Evolutionary conservation across 257 asterid genomes (phyloP), one percentile per base, ranked within the genome.

Genomic region (Nicotiana knightiana): DNA sequence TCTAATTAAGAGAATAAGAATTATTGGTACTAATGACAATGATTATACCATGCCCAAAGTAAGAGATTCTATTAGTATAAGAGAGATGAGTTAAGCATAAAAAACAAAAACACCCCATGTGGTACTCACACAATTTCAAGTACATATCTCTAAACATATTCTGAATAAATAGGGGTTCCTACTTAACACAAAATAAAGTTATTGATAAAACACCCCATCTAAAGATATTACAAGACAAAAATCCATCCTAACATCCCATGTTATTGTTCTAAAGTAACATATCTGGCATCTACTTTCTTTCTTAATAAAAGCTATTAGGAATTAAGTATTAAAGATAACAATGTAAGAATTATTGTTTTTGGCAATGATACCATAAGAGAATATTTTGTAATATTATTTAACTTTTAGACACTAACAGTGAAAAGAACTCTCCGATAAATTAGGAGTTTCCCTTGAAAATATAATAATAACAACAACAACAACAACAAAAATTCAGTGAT

Each of bases 61-160:
- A 81, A 63, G 64, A 81, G 79, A 61, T 8, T 65, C 51, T 84
- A 82, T 82, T 78, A 84, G 81, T 32, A 63, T 61, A 24, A 21
- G 80, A 51, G n/a, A 53, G 83, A 83, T 77, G 37, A 57, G 54
- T 39, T 80, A 15, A 80, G 67, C 82, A 80, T 54, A 51, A 81
- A 85, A 85, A 81, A 58, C 11, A 70, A 81, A 82, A 86, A 83
- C 89, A 89, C 61, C 84, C 90, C 93, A 87, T 88, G 92, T 90
- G 90, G 76, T 68, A 82, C 81, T 65, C 68, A 58, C 81, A 75
- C 55, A 76, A 73, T 28, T 76, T 82, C 83, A 81, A 79, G 73
- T 26, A 43, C 67, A 54, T 2, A 63, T 76, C 18, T 78, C 64
- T 46, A 65, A 71, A 32, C 65, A 67, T 54, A 58, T 67, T 57